Evolutionary conservation across 2,329 filamentous ascomycete genomes (phyloP).

Genomic region (Cordyceps fumosorosea): DNA sequence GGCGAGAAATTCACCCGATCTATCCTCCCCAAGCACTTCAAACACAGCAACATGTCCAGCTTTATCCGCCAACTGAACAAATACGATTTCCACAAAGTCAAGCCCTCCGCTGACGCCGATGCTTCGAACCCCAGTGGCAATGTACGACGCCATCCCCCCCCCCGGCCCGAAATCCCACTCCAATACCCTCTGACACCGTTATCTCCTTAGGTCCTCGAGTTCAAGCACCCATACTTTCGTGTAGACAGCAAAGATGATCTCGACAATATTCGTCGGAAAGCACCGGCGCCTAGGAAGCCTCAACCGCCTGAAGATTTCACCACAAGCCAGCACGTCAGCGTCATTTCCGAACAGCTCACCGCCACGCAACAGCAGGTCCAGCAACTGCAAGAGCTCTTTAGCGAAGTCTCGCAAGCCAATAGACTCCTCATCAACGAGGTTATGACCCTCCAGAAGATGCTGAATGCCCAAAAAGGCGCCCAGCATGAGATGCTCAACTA

Average conservation of each 20-base stretch:
- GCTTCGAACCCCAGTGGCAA: constrained; percentile 29
- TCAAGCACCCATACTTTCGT: constrained; percentile 94
- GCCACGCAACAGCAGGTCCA: constrained; percentile 92
- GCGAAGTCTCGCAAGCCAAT: constrained; percentile 63
- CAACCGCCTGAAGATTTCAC: constrained; percentile 63
- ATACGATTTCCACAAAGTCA: constrained; percentile 97
- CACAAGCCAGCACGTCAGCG: constrained; percentile 79
- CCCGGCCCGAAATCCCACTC: background rate
- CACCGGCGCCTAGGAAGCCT: constrained; percentile 78
- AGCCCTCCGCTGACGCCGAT: constrained; percentile 39
- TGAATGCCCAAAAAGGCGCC: constrained; percentile 51
- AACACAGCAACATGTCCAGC: constrained; percentile 97
- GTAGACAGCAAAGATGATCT: constrained; percentile 93
- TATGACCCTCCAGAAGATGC: constrained; percentile 52
- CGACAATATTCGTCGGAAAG: constrained; percentile 93
- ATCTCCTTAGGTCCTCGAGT: constrained; percentile 50
- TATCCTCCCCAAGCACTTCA: constrained; percentile 96
- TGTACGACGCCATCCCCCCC: constrained; percentile 20
- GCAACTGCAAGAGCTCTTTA: constrained; percentile 75
- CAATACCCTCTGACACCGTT: constrained; percentile 40
- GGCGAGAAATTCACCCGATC: constrained; percentile 98
- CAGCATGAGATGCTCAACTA: constrained; percentile 52
- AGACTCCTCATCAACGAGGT: constrained; percentile 57
- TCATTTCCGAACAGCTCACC: constrained; percentile 80
- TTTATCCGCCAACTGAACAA: constrained; percentile 96